Conservation (phyloP, 768 basidiomycete genomes). For the Tricholoma furcatifolium region DNA sequence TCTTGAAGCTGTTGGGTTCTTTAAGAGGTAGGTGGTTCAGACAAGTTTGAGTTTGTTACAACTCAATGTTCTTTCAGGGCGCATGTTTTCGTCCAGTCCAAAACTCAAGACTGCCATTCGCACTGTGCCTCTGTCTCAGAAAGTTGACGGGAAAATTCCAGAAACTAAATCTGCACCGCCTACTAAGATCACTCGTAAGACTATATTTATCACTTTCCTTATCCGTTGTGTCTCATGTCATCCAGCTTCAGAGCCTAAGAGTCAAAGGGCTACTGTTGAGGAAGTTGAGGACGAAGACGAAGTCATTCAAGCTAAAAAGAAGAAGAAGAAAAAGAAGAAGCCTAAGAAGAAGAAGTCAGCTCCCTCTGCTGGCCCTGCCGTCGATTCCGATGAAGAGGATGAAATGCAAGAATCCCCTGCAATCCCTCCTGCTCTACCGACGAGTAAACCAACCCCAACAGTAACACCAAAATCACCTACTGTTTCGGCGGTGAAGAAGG, state of each 20-base stretch:
- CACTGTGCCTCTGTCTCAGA: constrained; percentile 20
- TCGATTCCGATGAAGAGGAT: constrained; percentile 17
- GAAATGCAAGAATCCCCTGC: constrained; percentile 8
- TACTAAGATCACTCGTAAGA: constrained; percentile 4
- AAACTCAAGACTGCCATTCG: constrained; percentile 35
- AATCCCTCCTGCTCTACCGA: constrained; percentile 18
- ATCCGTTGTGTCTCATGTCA: not conserved
- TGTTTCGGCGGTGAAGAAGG: constrained; percentile 21
- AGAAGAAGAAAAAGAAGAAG: constrained; percentile 68
- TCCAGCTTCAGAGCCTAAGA: constrained; percentile 23
- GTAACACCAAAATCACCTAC: constrained; percentile 11
- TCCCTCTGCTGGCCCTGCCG: constrained; percentile 21
- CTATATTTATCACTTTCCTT: not conserved
- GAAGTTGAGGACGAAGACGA: constrained; percentile 75
- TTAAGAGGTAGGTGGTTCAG: constrained; percentile 53
- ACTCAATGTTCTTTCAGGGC: constrained; percentile 40
- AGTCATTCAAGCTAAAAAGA: constrained; percentile 33
- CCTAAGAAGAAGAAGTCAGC: constrained; percentile 67
- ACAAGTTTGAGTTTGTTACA: not conserved
- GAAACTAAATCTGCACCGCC: not conserved
- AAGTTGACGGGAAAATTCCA: constrained; percentile 3
- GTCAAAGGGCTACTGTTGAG: constrained; percentile 57
- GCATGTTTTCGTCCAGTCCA: constrained; percentile 53
- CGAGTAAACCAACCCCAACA: not conserved
- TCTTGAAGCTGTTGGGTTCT: constrained; percentile 73